Evolutionary conservation across 2,329 filamentous ascomycete genomes (phyloP).

Genomic region (Colletotrichum shisoi): DNA sequence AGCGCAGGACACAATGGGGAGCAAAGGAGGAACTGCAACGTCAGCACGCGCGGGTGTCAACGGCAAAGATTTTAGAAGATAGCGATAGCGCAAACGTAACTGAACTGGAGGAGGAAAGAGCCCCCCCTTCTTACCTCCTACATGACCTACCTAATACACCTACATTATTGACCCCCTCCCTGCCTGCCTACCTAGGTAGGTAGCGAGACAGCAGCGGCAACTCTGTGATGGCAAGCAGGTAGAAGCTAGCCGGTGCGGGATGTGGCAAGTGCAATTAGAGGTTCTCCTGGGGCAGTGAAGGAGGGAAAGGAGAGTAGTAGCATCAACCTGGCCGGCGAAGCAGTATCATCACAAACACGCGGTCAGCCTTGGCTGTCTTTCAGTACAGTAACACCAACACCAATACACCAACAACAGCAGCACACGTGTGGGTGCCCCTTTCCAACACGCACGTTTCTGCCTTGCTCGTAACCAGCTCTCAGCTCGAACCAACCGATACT

Average conservation of each 20-base stretch:
- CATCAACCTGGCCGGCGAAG: no score
- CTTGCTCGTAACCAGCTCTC: background rate
- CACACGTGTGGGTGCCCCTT: background rate
- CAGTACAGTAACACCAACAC: background rate
- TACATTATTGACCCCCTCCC: background rate
- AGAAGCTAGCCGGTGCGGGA: background rate
- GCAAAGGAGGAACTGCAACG: background rate
- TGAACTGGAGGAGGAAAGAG: background rate
- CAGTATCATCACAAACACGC: background rate
- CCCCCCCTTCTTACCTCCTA: background rate
- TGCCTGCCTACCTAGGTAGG: no score
- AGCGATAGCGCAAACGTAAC: background rate
- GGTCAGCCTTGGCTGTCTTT: background rate
- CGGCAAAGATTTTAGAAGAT: background rate
- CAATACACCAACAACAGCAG: background rate
- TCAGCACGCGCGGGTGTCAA: slow-evolving; percentile 4
- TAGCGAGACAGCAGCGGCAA: background rate
- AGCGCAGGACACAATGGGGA: background rate
- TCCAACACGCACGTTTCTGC: background rate
- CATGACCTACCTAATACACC: no score
- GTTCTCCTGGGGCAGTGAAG: no score
- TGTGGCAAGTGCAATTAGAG: no score
- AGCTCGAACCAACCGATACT: slow-evolving; percentile 10
- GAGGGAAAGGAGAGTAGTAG: no score
- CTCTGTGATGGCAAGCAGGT: background rate